Base-by-base conservation (phyloP, 768 basidiomycete genomes). In the Amanita polypyramis region DNA sequence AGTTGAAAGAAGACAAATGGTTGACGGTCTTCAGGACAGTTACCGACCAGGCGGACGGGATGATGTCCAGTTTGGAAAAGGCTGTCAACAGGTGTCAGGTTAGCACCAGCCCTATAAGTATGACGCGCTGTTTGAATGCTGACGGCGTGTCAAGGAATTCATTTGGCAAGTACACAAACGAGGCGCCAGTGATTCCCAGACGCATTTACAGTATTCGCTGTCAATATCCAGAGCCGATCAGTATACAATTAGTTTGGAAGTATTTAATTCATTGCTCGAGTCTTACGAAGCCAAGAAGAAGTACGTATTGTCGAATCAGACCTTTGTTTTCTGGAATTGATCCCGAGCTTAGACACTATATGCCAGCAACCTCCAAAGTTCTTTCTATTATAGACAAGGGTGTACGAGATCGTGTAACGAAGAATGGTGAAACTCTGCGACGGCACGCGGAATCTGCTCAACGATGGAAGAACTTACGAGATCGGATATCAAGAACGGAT, bases 1-100 rank as follows among this genome's bases (percentile, higher is more conserved):
- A 99, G 65, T 70, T 98, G 54, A 93, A 89, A 66, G 95, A 97
- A 64, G 95, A 97, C 65, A 94, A 94, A 57, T 96, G 91, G 90
- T 73, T 98, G 56, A 86, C 85, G 9, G 89, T 97, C 17, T 97
- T 97, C 65, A 77, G 93, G 54, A 94, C 89, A 4, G 88, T 92
- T 49, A 82, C 90, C 36, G 85, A 93, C 58, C 94, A 97, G 62
- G 94, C 95, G 36, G 90, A 93, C 61, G 91, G 90, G 20, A 96
- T 98, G 95, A 95, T 98, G 91, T 79, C 79, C 23, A 89, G 88
- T 58, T 67, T 99, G 55, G 90, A 97, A 68, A 98, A 95, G 63
- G 91, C 88, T 7, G 81, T 95, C 37, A 82, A 81, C 57, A 80
- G 87, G 54, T 94, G 91, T 69, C 85, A 89, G 70, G 91, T 90